phyloP scores from a whole-genome alignment of 1,139 yeast genomes.

The Saccharomyces uvarum region DNA sequence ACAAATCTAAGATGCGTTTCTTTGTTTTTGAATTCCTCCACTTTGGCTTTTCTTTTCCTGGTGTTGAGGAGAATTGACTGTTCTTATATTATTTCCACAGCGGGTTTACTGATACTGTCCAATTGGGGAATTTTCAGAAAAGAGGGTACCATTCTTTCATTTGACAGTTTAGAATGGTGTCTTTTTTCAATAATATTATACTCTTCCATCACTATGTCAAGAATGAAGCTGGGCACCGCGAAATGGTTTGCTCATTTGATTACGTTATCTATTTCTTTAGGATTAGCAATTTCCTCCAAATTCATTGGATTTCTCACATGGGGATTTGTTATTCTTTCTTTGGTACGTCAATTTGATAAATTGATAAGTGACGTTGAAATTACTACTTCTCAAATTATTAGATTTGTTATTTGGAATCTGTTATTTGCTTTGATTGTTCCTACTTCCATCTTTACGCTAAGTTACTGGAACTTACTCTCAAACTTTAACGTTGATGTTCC shows the following conservation, averaged over 20 bases:
- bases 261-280: conserved; percentile 25
- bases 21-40: conserved; percentile 32
- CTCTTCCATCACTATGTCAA: conserved; percentile 39
- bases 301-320: conserved; percentile 46
- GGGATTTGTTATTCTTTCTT: neutral
- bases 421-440: conserved; percentile 43
- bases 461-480: conserved; percentile 46
- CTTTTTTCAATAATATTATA: conserved; percentile 39
- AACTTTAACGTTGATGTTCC: conserved; percentile 41
- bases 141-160: conserved; percentile 43
- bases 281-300: conserved; percentile 44
- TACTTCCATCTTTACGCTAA: conserved; percentile 39
- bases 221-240: conserved; percentile 33
- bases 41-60: conserved; percentile 36
- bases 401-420: conserved; percentile 33
- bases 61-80: conserved; percentile 44
- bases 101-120: conserved; percentile 41
- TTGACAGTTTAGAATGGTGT: conserved; percentile 46
- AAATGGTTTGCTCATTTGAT: conserved; percentile 42
- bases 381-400: conserved; percentile 24
- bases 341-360: neutral
- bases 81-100: conserved; percentile 37
- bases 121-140: conserved; percentile 50
- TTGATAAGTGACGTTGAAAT: neutral
- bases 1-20: conserved; percentile 47